Base-by-base conservation (phyloP, 2,329 filamentous ascomycete genomes). In the Penicillium verrucosum region DNA sequence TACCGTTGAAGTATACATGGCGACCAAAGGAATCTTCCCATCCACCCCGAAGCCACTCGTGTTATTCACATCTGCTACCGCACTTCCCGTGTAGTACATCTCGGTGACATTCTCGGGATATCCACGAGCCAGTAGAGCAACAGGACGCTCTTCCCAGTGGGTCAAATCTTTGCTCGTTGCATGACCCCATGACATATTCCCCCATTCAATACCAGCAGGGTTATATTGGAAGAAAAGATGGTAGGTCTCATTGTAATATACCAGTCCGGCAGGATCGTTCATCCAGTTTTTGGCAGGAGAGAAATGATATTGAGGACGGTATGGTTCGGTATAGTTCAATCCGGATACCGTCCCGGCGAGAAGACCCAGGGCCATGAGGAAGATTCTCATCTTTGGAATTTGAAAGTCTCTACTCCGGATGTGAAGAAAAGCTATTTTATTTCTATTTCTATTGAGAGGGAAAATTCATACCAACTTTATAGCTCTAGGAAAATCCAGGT, bases 31-130 rank as follows among this genome's bases (percentile, higher is more conserved):
- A 55, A 84, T 82, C n/a, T 75, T 76, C 64, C 84, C 82, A 46
- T 81, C 75, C 0, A 81, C 81, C 61, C 88, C 88, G 74, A 88
- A 85, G 1, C 85, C 85, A 14, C 83, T 86, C 0, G 85, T 87
- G 66, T 89, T 88, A 66, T 87, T 82, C 11, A 70, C 70, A 65
- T 89, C 86, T 23, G 85, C 73, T 0, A 88, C 84, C 7, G 77
- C 79, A 46, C 81, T 85, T 30, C 84, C 81, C 0, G 79, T 81
- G 60, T 80, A 84, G 42, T 82, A 78, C 53, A 72, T 78, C 12
- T 75, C 71, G 0, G 69, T 73, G 18, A 79, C 67, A 29, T 77
- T 73, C 0, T 77, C 73, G 0, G 81, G 80, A 44, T 75, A 82
- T 18, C 66, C 66, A 10, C 61, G 60, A 23, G 67, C 63, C 23